These are phyloP conservation scores for Leccinellum albellum DNA, from an alignment of 768 basidiomycete species.

Conservation along the genomic window DNA sequence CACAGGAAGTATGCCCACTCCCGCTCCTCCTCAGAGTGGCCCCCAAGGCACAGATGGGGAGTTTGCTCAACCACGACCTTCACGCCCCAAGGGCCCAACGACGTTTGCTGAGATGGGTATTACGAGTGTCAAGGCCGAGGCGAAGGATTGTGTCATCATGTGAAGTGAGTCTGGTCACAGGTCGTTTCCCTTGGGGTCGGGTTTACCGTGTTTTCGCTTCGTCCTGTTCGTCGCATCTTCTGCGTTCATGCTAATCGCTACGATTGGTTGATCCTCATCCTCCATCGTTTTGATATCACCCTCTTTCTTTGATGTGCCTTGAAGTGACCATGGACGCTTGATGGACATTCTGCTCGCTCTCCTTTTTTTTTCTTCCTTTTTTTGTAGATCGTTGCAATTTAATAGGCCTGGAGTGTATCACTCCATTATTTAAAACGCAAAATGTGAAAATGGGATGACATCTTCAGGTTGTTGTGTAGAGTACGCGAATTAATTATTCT, in stretches of 20 bases:
- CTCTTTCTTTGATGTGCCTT: background rate
- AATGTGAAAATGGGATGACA: background rate
- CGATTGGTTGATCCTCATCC: background rate
- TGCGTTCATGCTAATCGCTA: background rate
- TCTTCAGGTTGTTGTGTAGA: background rate
- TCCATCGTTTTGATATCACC: background rate
- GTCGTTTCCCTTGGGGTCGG: background rate
- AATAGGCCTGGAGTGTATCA: background rate
- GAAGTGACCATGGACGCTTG: background rate
- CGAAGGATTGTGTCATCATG: conserved; percentile 88
- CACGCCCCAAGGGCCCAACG: conserved; percentile 44
- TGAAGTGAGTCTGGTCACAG: conserved; percentile 42
- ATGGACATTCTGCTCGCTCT: background rate
- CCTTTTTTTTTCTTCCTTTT: background rate
- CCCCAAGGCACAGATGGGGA: background rate
- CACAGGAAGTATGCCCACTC: conserved; percentile 17
- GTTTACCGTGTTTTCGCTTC: background rate
- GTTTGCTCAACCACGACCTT: conserved; percentile 3
- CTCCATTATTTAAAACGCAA: background rate
- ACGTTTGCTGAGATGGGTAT: conserved; percentile 97
- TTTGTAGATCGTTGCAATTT: background rate
- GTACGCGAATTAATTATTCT: background rate
- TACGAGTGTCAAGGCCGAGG: conserved; percentile 68
- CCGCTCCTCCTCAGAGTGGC: conserved; percentile 5
- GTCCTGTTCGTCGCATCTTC: background rate